Evolutionary conservation across 371 early-diverging fungal genomes (phyloP).

Genomic region (Sanchytrium tribonematis): DNA sequence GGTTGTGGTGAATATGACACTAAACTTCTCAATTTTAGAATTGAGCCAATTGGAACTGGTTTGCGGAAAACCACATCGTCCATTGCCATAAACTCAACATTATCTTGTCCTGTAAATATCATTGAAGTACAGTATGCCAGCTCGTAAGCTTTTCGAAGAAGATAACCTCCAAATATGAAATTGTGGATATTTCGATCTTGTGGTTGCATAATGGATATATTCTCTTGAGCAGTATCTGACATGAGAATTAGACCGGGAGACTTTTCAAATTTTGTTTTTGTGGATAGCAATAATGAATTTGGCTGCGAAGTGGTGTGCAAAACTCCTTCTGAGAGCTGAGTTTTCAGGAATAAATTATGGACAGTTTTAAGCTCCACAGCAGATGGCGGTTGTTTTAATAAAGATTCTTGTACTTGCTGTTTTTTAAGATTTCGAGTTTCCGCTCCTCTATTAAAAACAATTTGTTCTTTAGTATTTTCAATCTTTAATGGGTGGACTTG

Average conservation of each 20-base stretch:
- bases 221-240: no score
- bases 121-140: slow-evolving; percentile 44
- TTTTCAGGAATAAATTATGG: slow-evolving; percentile 36
- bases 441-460: slow-evolving; percentile 38
- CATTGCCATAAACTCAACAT: slow-evolving; percentile 29
- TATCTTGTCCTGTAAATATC: slow-evolving; percentile 25
- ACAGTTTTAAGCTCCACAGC: slow-evolving; percentile 25
- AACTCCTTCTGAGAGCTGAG: slow-evolving; percentile 39
- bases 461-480: slow-evolving; percentile 35
- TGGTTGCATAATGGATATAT: no score
- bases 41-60: slow-evolving; percentile 66
- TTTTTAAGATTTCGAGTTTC: slow-evolving; percentile 40
- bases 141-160: slow-evolving; percentile 19
- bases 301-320: no score
- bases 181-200: slow-evolving; percentile 63
- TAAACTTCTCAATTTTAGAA: slow-evolving; percentile 38
- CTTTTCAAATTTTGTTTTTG: no score
- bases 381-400: slow-evolving; percentile 42
- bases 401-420: slow-evolving; percentile 19
- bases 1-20: slow-evolving; percentile 26
- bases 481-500: slow-evolving; percentile 40
- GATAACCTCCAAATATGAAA: slow-evolving; percentile 53
- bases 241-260: no score
- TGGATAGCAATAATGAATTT: no score
- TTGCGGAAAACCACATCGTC: slow-evolving; percentile 61